These are phyloP conservation scores for Fusarium globosum DNA, from an alignment of 2,329 filamentous ascomycete genomes.

Conservation along the genomic window DNA sequence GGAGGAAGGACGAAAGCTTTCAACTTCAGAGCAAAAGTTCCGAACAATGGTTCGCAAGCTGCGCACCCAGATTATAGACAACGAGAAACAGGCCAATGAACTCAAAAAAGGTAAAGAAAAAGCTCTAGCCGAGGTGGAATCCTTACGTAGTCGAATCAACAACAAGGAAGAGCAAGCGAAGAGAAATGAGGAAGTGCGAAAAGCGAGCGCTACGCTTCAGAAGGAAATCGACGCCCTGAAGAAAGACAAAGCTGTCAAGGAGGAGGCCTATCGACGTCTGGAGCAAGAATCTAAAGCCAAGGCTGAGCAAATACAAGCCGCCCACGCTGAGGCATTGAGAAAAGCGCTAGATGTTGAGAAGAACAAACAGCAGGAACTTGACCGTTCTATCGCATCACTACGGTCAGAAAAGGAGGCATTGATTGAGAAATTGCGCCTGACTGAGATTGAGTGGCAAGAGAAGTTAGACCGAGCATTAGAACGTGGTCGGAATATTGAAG, in stretches of 20 bases:
- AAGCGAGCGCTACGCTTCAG: slow-evolving; percentile 63
- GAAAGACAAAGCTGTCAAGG: slow-evolving; percentile 69
- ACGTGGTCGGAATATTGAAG: slow-evolving; percentile 73
- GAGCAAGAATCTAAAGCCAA: slow-evolving; percentile 76
- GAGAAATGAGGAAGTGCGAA: slow-evolving; percentile 58
- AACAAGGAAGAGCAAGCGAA: slow-evolving; percentile 67
- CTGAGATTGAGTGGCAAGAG: slow-evolving; percentile 78
- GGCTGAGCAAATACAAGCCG: slow-evolving; percentile 70
- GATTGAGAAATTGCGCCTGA: slow-evolving; percentile 74
- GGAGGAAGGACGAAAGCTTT: slow-evolving; percentile 91
- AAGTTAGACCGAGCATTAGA: slow-evolving; percentile 79
- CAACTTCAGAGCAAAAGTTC: slow-evolving; percentile 86
- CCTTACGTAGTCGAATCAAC: slow-evolving; percentile 59
- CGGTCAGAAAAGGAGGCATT: slow-evolving; percentile 82
- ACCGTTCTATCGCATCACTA: slow-evolving; percentile 71
- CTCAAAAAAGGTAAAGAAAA: slow-evolving; percentile 70
- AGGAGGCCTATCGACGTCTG: slow-evolving; percentile 73
- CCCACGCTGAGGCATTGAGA: slow-evolving; percentile 73
- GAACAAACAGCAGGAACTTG: slow-evolving; percentile 64
- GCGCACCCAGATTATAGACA: slow-evolving; percentile 71
- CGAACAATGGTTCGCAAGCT: slow-evolving; percentile 86
- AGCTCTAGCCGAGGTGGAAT: slow-evolving; percentile 61
- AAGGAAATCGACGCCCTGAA: slow-evolving; percentile 52
- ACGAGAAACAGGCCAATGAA: slow-evolving; percentile 72
- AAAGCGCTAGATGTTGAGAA: slow-evolving; percentile 76